phyloP scores from a whole-genome alignment of 2,329 filamentous ascomycete genomes.

The Oidium heveae region DNA sequence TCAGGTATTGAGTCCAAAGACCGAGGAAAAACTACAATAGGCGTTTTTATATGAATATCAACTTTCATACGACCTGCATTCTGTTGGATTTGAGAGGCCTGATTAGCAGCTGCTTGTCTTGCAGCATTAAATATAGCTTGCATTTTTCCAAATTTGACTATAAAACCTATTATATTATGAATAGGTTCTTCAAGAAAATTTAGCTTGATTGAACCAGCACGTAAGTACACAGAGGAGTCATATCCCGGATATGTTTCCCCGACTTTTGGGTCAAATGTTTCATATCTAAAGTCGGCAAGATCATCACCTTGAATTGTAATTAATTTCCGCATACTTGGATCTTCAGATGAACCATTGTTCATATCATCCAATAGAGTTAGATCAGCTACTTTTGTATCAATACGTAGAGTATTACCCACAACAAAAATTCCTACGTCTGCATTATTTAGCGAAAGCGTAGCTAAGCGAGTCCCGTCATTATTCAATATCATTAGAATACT shows the following conservation, averaged over 20 bases:
- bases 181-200: conserved; percentile 96
- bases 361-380: conserved; percentile 80
- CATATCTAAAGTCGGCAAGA: conserved; percentile 87
- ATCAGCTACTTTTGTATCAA: conserved; percentile 69
- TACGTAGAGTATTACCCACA: conserved; percentile 60
- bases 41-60: conserved; percentile 78
- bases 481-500: conserved; percentile 87
- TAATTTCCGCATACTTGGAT: conserved; percentile 60
- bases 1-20: conserved; percentile 51
- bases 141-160: conserved; percentile 99
- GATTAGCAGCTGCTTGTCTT: conserved; percentile 74
- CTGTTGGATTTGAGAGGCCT: conserved; percentile 82
- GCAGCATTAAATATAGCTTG: conserved; percentile 96
- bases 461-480: conserved; percentile 86
- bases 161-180: conserved; percentile 89
- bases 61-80: conserved; percentile 79
- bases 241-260: conserved; percentile 66
- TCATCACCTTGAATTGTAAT: conserved; percentile 91
- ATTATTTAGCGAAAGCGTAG: conserved; percentile 76
- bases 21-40: conserved; percentile 84
- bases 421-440: conserved; percentile 81
- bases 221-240: conserved; percentile 71
- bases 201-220: conserved; percentile 84
- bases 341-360: conserved; percentile 62
- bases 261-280: conserved; percentile 64